A percentile compares a stretch with the other conserved stretches of the same genome.
These are phyloP conservation scores for Strigomonas culicis DNA, from an alignment of 208 protist species.

Conservation along the genomic window DNA sequence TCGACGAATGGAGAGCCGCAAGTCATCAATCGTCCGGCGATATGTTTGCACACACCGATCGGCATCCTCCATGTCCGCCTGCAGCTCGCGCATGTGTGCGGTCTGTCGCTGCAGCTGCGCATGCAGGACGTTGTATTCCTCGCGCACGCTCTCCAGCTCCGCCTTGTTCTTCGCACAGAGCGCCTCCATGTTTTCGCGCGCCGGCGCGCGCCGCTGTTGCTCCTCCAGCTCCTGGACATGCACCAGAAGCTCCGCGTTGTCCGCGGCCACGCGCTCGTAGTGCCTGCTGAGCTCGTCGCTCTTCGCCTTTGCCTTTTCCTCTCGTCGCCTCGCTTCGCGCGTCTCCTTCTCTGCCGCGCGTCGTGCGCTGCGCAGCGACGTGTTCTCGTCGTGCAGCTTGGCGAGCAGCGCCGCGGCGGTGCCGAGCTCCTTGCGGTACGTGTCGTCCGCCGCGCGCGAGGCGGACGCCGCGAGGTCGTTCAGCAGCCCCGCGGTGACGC, in stretches of 20 bases:
- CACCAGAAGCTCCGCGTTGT: constrained; percentile 28
- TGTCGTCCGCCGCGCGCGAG: background rate
- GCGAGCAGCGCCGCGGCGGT: constrained; percentile 17
- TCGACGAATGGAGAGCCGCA: constrained; percentile 32
- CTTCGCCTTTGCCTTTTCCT: constrained; percentile 12
- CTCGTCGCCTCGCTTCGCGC: background rate
- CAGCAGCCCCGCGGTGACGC: background rate
- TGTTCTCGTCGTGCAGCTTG: constrained; percentile 22
- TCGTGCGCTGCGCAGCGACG: constrained; percentile 7
- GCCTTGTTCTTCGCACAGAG: background rate
- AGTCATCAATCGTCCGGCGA: constrained; percentile 27
- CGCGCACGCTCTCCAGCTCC: constrained; percentile 8
- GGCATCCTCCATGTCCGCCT: constrained; percentile 25
- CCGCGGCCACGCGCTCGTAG: constrained; percentile 29
- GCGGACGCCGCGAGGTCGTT: background rate
- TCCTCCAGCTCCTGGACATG: constrained; percentile 20
- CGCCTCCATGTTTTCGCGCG: background rate
- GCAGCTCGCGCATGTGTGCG: constrained; percentile 26
- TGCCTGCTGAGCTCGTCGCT: constrained; percentile 23
- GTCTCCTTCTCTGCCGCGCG: background rate
- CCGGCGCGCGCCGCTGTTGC: background rate
- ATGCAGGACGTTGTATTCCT: constrained; percentile 28
- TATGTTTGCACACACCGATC: constrained; percentile 28
- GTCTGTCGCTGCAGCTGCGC: constrained; percentile 38
- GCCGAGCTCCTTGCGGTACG: background rate